Evolutionary conservation across 2,329 filamentous ascomycete genomes (phyloP).

Genomic region (Phialophora tarda): DNA sequence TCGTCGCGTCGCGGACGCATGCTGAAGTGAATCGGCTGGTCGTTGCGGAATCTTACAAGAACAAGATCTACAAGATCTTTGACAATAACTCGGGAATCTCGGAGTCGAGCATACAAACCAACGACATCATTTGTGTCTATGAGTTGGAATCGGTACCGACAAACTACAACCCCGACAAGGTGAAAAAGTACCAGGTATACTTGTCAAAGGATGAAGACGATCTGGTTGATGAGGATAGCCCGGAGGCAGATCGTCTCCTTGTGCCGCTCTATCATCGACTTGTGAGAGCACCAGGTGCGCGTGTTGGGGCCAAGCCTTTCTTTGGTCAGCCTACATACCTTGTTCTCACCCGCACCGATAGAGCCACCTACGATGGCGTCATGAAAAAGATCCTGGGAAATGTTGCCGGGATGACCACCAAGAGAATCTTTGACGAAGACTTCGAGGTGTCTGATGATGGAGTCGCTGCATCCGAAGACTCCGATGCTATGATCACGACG

Average conservation of each 20-base stretch:
- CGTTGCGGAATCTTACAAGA: slow-evolving; percentile 79
- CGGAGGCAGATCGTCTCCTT: slow-evolving; percentile 53
- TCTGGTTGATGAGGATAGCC: slow-evolving; percentile 49
- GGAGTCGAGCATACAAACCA: slow-evolving; percentile 68
- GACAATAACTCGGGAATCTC: slow-evolving; percentile 71
- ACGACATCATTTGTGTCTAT: slow-evolving; percentile 71
- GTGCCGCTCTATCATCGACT: slow-evolving; percentile 56
- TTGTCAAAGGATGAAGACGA: slow-evolving; percentile 46
- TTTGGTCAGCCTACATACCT: slow-evolving; percentile 66
- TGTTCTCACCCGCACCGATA: slow-evolving; percentile 74
- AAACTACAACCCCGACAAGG: slow-evolving; percentile 68
- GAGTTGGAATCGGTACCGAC: slow-evolving; percentile 81
- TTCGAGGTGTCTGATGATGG: slow-evolving; percentile 55
- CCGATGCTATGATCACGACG: slow-evolving; percentile 70
- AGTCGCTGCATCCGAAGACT: slow-evolving; percentile 58
- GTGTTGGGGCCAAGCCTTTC: slow-evolving; percentile 41
- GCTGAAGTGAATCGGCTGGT: slow-evolving; percentile 67
- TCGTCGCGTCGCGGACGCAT: slow-evolving; percentile 60
- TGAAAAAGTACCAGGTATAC: slow-evolving; percentile 54
- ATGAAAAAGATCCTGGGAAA: slow-evolving; percentile 79
- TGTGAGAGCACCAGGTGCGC: slow-evolving; percentile 39
- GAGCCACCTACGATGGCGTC: slow-evolving; percentile 71
- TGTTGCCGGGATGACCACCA: slow-evolving; percentile 76
- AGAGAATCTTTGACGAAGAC: slow-evolving; percentile 62
- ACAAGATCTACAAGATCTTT: slow-evolving; percentile 86